Evolutionary conservation across 805 yeast genomes (phyloP).

Genomic region (Torulaspora gathmanii): DNA sequence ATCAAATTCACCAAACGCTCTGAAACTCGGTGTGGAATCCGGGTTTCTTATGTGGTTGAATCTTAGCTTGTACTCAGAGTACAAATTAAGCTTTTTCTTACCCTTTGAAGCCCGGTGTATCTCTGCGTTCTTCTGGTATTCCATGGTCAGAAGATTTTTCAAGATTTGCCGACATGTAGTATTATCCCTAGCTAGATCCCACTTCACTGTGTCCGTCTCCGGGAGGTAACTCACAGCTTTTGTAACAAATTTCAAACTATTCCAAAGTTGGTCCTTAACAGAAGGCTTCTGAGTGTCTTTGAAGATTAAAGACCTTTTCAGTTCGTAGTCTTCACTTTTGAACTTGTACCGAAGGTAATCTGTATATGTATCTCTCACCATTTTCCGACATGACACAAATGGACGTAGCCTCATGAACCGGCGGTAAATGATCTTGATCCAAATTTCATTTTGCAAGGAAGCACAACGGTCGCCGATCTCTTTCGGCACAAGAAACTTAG

Average conservation of each 20-base stretch:
- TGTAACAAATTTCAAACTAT: constrained; percentile 25
- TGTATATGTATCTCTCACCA: constrained; percentile 26
- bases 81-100: constrained; percentile 1
- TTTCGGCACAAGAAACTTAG: constrained; percentile 15
- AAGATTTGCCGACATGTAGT: constrained; percentile 23
- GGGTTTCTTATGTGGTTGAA: constrained; percentile 17
- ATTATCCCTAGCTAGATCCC: constrained; percentile 17
- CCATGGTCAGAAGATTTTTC: constrained; percentile 29
- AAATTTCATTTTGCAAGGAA: constrained; percentile 5
- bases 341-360: constrained; percentile 31
- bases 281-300: constrained; percentile 6
- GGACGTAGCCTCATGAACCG: constrained; percentile 29
- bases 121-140: constrained; percentile 22
- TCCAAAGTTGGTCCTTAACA: constrained; percentile 10
- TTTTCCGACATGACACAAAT: constrained; percentile 26
- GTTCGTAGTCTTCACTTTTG: constrained; percentile 25
- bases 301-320: constrained; percentile 20
- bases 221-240: constrained; percentile 21
- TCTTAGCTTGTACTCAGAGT: constrained; percentile 11
- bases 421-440: constrained; percentile 19
- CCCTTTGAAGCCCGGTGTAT: constrained; percentile 7
- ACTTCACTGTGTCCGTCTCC: constrained; percentile 4
- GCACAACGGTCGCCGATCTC: not conserved
- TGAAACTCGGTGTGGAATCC: not conserved
- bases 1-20: constrained; percentile 26